phyloP scores from a whole-genome alignment of 495 filamentous ascomycete genomes.

The Lepraria neglecta region DNA sequence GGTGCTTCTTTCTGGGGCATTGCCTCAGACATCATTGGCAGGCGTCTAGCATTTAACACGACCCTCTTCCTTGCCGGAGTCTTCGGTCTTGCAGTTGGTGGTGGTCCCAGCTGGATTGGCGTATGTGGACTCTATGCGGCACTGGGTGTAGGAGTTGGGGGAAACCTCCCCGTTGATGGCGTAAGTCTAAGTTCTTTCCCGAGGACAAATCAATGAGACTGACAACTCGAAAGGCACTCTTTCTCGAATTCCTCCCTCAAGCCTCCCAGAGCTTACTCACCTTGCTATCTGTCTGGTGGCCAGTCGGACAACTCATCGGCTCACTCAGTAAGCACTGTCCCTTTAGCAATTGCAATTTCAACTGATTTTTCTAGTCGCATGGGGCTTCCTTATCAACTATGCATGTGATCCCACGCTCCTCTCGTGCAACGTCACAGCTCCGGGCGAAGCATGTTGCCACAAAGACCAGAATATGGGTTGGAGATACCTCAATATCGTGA shows the following conservation, averaged over 20 bases:
- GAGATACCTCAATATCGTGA: conserved; percentile 66
- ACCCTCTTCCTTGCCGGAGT: conserved; percentile 50
- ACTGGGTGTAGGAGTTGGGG: conserved; percentile 54
- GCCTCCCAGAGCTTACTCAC: conserved; percentile 49
- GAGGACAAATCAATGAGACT: background rate
- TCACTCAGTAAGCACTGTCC: conserved; percentile 23
- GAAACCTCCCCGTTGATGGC: conserved; percentile 46
- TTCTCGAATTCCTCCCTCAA: conserved; percentile 54
- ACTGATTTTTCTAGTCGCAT: conserved; percentile 39
- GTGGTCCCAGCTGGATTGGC: conserved; percentile 49
- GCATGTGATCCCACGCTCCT: conserved; percentile 38
- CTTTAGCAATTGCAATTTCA: background rate
- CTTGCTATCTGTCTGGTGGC: conserved; percentile 56
- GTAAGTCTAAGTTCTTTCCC: background rate
- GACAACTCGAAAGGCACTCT: conserved; percentile 45
- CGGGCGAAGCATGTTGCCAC: conserved; percentile 45
- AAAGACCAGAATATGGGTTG: conserved; percentile 68
- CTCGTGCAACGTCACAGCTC: conserved; percentile 35
- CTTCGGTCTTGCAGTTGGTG: conserved; percentile 51
- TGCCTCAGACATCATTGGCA: conserved; percentile 52
- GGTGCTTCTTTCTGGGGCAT: conserved; percentile 57
- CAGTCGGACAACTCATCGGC: conserved; percentile 50
- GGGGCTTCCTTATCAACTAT: conserved; percentile 49
- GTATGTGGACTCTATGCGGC: conserved; percentile 43
- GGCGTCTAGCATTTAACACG: conserved; percentile 53